Evolutionary conservation across 768 basidiomycete species (phyloP).

Genomic region (Tremella fuciformis): DNA sequence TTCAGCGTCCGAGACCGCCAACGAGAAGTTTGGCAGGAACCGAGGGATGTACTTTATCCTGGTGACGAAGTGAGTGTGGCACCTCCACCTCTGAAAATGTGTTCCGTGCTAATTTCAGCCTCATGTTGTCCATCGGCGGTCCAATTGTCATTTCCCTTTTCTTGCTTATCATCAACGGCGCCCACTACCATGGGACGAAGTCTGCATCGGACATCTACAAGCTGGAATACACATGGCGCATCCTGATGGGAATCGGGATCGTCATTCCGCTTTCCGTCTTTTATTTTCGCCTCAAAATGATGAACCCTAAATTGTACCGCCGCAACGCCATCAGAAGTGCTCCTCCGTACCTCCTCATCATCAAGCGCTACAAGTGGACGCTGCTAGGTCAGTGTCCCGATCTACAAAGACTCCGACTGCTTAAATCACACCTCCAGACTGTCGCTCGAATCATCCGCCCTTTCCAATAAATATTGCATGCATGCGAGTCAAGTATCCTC

Average conservation of each 20-base stretch:
- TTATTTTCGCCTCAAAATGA: slow-evolving; percentile 61
- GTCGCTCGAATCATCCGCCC: too few species aligned
- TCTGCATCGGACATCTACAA: slow-evolving; percentile 23
- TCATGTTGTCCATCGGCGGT: slow-evolving; percentile 60
- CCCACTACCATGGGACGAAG: slow-evolving; percentile 29
- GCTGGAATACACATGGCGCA: slow-evolving; percentile 30
- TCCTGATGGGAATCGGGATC: slow-evolving; percentile 62
- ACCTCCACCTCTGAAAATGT: not conserved
- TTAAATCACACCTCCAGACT: too few species aligned
- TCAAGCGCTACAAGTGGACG: slow-evolving; percentile 66
- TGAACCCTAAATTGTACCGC: slow-evolving; percentile 64
- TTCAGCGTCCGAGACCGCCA: slow-evolving; percentile 68
- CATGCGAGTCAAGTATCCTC: too few species aligned
- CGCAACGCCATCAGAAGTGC: slow-evolving; percentile 64
- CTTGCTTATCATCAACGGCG: slow-evolving; percentile 63
- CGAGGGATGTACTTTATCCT: slow-evolving; percentile 73
- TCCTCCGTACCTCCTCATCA: slow-evolving; percentile 57
- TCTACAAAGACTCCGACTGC: too few species aligned
- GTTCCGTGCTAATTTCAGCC: slow-evolving; percentile 11
- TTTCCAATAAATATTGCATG: too few species aligned
- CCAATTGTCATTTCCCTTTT: slow-evolving; percentile 67
- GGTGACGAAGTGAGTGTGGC: slow-evolving; percentile 63
- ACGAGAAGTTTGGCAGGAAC: slow-evolving; percentile 62
- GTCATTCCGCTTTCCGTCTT: slow-evolving; percentile 66
- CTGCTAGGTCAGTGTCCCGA: too few species aligned